Base-by-base conservation (phyloP, 257 asterid genomes). In the Striga asiatica region DNA sequence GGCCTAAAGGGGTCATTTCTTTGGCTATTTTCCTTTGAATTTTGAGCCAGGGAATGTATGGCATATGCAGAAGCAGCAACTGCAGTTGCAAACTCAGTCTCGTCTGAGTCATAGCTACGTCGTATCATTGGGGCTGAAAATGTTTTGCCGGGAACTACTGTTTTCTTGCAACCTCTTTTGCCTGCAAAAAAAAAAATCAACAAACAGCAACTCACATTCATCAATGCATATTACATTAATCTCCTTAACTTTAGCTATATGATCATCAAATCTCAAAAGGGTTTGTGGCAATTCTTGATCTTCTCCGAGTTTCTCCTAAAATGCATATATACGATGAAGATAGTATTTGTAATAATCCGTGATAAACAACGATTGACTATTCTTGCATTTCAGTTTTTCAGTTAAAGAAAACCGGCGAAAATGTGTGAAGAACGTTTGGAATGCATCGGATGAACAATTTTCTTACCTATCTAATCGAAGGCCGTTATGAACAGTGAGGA, bases 51-150 rank as follows among this genome's bases (percentile, higher is more conserved):
- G 63, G 74, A 62, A 70, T 73, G 71, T 66, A 82, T 72, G 35
- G 87, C 89, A 57, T 71, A 38, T 7, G 86, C 86, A 17, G 89
- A 69, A 56, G 95, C 93, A 52, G 95, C 85, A 54, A 84, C 21
- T 38, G 88, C 83, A 4, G 80, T 54, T 18, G 81, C 84, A 60
- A 73, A 72, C 13, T 70, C 77, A 25, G 29, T 43, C 23, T 75
- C 84, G 6, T 68, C 76, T 1, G 61, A 51, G 5, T 71, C 84
- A 50, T 71, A 71, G 60, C 61, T 53, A 13, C 37, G 58, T 55
- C 61, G 17, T 4, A 20, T 46, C 51, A 46, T 46, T 12, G 6
- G 11, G 3, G 27, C 27, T 38, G 17, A 11, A 38, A 38, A 38
- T 38, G 38, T 20, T 9, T 25, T 1, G 17, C 28, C 2, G 1